These are phyloP conservation scores for Linnemannia zychae DNA, from an alignment of 192 early-diverging fungal genomes.

Conservation along the genomic window DNA sequence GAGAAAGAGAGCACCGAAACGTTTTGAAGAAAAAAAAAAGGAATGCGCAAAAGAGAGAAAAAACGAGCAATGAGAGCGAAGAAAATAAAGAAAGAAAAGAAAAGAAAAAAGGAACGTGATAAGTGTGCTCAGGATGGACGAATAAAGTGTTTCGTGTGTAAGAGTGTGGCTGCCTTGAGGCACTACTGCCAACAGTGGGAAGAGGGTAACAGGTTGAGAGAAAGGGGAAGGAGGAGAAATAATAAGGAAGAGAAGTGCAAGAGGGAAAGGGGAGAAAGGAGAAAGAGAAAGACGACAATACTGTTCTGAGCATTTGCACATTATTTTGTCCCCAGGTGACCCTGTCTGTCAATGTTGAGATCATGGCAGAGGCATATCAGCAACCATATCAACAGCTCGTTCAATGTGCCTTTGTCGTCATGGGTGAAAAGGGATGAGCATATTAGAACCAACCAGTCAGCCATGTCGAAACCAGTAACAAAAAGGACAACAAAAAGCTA, in stretches of 20 bases:
- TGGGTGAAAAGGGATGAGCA: not conserved
- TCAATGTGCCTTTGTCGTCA: not conserved
- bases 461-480: not conserved
- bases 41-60: not conserved
- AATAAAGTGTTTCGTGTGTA: too few species aligned
- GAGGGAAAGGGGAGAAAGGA: not conserved
- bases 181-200: not conserved
- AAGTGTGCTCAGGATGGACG: not conserved
- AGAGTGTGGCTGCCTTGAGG: too few species aligned
- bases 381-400: too few species aligned
- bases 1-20: not conserved
- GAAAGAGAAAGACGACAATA: not conserved
- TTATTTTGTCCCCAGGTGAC: not conserved
- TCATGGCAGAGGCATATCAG: not conserved
- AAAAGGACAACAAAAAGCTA: not conserved
- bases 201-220: slow-evolving; percentile 6
- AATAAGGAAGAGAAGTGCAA: not conserved
- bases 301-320: too few species aligned
- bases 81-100: not conserved
- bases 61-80: not conserved
- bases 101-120: not conserved
- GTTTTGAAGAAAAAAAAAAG: not conserved
- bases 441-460: not conserved
- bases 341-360: not conserved
- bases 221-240: not conserved